Evolutionary conservation across 2,329 filamentous ascomycete genomes (phyloP).

Genomic region (Penicillium decumbens): DNA sequence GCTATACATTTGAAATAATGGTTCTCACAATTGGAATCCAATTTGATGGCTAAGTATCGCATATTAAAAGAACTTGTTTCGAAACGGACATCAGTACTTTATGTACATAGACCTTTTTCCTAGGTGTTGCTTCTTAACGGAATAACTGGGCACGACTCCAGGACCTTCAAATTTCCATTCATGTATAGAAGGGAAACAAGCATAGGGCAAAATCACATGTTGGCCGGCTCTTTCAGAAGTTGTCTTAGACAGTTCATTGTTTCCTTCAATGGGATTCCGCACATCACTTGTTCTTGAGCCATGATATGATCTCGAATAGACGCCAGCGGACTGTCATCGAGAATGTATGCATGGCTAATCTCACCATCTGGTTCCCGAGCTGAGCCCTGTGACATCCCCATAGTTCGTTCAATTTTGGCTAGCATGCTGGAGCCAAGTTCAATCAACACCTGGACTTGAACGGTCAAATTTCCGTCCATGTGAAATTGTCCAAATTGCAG

Average conservation of each 20-base stretch:
- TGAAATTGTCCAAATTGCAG: slow-evolving; percentile 7
- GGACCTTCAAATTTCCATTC: neutral
- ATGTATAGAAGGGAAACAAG: neutral
- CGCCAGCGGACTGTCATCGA: slow-evolving; percentile 1
- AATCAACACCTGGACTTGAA: slow-evolving; percentile 11
- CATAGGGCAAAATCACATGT: neutral
- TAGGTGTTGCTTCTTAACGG: too few species aligned
- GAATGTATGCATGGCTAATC: neutral
- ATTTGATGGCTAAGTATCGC: neutral
- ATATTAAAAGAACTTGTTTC: neutral
- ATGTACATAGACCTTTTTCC: too few species aligned
- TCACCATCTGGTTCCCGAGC: neutral
- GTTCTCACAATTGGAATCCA: neutral
- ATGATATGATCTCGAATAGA: slow-evolving; percentile 13
- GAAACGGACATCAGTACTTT: neutral
- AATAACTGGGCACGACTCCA: too few species aligned
- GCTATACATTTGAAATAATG: neutral
- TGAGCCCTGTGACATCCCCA: slow-evolving; percentile 2
- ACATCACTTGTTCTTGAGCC: slow-evolving; percentile 8
- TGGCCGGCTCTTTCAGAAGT: slow-evolving; percentile 6
- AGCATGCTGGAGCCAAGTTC: slow-evolving; percentile 14
- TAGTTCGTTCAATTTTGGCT: slow-evolving; percentile 7
- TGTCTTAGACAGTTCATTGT: slow-evolving; percentile 14
- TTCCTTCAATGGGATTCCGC: slow-evolving; percentile 12
- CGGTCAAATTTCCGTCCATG: slow-evolving; percentile 8